Evolutionary conservation across 78 protist genomes (phyloP).

Genomic region (Dictyostelium citrinum): DNA sequence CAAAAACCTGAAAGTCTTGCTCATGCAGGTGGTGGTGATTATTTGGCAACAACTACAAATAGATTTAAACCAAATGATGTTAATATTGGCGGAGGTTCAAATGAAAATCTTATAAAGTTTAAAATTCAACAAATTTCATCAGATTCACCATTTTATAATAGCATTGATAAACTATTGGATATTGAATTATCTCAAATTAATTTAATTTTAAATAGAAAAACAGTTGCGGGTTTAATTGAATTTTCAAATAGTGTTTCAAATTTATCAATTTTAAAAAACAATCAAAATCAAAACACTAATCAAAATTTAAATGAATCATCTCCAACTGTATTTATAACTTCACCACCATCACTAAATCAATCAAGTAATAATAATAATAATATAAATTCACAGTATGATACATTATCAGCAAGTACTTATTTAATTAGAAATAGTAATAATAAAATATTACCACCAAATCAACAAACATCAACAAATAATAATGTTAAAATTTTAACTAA

Average conservation of each 20-base stretch:
- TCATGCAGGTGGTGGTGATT: background rate
- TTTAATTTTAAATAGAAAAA: slow-evolving; percentile 43
- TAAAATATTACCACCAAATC: background rate
- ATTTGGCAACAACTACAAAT: slow-evolving; percentile 21
- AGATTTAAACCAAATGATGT: background rate
- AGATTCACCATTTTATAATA: slow-evolving; percentile 26
- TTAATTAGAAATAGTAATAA: background rate
- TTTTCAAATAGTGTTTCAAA: slow-evolving; percentile 35
- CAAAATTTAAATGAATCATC: background rate
- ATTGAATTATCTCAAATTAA: slow-evolving; percentile 49
- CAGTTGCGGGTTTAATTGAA: slow-evolving; percentile 71
- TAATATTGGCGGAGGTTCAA: background rate
- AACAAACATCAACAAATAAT: background rate
- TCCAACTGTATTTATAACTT: background rate
- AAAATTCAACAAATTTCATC: slow-evolving; percentile 1
- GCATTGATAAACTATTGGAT: slow-evolving; percentile 12
- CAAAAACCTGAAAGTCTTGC: slow-evolving; percentile 2
- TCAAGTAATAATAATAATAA: background rate
- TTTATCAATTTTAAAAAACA: background rate
- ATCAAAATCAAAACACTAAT: background rate
- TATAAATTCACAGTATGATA: background rate
- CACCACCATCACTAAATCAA: background rate
- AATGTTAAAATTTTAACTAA: background rate
- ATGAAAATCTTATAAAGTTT: background rate
- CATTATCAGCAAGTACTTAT: slow-evolving; percentile 1